Percentiles rank a stretch among this genome's conserved stretches.
Evolutionary conservation across 116 monocot genomes (phyloP).

Genomic region (Zostera marina): DNA sequence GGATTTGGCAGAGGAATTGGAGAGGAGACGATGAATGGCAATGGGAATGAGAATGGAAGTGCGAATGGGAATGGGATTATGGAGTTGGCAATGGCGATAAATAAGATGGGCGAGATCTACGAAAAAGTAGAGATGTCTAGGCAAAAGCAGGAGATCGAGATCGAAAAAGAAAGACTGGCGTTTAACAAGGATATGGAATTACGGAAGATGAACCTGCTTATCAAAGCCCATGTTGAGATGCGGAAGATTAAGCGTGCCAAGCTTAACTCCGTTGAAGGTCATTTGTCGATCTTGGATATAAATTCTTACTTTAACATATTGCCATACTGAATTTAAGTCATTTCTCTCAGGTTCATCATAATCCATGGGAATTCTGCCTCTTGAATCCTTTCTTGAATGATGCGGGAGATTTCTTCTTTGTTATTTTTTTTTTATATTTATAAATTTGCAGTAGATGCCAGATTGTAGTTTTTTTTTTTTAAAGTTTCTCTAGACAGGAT

Average conservation of each 20-base stretch:
- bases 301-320: not conserved
- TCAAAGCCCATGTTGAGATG: constrained; percentile 38
- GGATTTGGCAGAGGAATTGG: not conserved
- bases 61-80: too few species aligned
- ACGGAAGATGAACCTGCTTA: constrained; percentile 45
- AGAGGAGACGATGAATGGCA: constrained; percentile 2
- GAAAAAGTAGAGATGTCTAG: constrained; percentile 56
- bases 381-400: too few species aligned
- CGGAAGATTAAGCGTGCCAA: constrained; percentile 26
- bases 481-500: too few species aligned
- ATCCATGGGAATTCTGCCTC: too few species aligned
- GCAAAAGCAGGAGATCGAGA: constrained; percentile 56
- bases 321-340: too few species aligned
- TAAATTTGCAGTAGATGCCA: too few species aligned
- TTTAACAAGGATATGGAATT: constrained; percentile 54
- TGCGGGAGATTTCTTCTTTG: too few species aligned
- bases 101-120: constrained; percentile 49
- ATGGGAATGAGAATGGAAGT: too few species aligned
- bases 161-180: constrained; percentile 70
- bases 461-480: too few species aligned
- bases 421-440: too few species aligned
- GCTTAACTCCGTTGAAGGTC: not conserved
- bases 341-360: too few species aligned
- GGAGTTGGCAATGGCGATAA: constrained; percentile 46
- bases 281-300: not conserved